phyloP scores from a whole-genome alignment of 345 rosid genomes.

The Pugionium cornutum region DNA sequence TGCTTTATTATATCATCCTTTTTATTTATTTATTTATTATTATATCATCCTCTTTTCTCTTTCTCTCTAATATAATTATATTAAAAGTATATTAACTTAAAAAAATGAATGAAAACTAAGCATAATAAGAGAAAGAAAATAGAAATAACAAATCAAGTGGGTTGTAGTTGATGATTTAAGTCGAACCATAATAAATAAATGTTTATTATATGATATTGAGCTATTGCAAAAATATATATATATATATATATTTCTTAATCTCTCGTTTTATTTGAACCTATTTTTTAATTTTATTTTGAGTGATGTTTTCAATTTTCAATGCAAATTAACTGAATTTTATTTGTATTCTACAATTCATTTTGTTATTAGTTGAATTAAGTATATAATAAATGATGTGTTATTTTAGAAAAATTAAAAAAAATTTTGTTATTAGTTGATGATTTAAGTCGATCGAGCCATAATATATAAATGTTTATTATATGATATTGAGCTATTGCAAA shows the following conservation, averaged over 20 bases:
- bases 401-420: too few species aligned
- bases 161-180: neutral
- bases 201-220: neutral
- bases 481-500: neutral
- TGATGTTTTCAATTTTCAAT: too few species aligned
- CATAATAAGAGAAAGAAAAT: neutral
- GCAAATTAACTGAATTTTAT: too few species aligned
- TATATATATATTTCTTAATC: too few species aligned
- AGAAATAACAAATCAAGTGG: neutral
- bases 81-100: slow-evolving; percentile 1
- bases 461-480: neutral
- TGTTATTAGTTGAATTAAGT: too few species aligned
- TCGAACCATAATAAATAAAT: neutral
- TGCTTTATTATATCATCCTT: slow-evolving; percentile 32
- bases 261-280: too few species aligned
- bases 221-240: neutral
- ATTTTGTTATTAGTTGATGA: neutral
- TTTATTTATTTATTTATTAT: too few species aligned
- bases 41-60: slow-evolving; percentile 18
- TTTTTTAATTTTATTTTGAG: too few species aligned
- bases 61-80: slow-evolving; percentile 31
- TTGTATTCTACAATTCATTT: too few species aligned
- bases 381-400: too few species aligned
- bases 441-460: neutral
- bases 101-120: slow-evolving; percentile 16